Evolutionary conservation across 768 basidiomycete genomes (phyloP), one percentile per base, ranked within the genome.

Genomic region (Lactarius tabidus): DNA sequence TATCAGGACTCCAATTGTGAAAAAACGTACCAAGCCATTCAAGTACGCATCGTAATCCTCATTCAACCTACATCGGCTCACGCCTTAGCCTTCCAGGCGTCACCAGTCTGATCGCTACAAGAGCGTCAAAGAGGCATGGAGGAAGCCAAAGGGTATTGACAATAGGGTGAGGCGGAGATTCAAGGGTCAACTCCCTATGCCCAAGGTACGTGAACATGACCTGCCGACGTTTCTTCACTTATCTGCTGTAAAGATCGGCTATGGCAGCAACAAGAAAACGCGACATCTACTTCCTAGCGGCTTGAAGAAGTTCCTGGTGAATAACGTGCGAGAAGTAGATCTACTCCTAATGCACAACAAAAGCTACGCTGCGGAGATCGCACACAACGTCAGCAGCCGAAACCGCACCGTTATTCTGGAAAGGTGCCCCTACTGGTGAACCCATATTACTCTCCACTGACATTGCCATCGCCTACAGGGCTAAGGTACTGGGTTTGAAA

Each of bases 61-160:
- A 29, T 29, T 43, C 35, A 18, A 41, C 23, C 28, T 29, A 18
- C 29, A 56, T 17, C 43, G 5, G 52, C 51, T 53, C 10, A 57
- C 59, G 59, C 60, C 8, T 17, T 59, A 61, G 33, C 51, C 64
- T 60, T 58, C 35, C 76, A 93, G 92, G 85, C 93, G 96, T 79
- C 96, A 98, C 80, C 96, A 98, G 80, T 96, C 94, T 57, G 96
- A 98, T 81, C 91, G 96, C 75, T 98, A 97, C 83, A 86, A 92
- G 77, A 81, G 90, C 71, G 95, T 98, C 71, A 96, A 96, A 85
- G 95, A 97, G 83, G 83, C 92, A 83, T 99, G 97, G 97, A 86
- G 97, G 78, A 99, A 99, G 84, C 97, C 97, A 71, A 99, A 98
- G 88, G 97, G 96, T 93, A 98, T 98, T 73, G 96, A 98, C 78